Evolutionary conservation across 208 protist genomes (phyloP), one percentile per base, ranked within the genome.

Genomic region (Leishmania gerbilli): DNA sequence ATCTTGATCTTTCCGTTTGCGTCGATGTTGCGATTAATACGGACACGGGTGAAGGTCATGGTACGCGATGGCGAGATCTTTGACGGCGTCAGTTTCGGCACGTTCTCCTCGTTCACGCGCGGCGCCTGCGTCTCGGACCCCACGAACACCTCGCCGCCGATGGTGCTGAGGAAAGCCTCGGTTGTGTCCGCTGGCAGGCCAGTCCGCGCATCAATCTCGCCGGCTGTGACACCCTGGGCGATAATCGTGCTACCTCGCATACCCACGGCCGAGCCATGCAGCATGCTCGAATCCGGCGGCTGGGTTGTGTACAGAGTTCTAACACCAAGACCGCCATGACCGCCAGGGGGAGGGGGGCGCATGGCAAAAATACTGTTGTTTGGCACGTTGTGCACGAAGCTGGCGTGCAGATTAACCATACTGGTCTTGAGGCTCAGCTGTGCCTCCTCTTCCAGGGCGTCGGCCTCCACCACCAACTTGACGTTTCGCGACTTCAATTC

Each of bases 11-110:
- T 91, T 42, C 90, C 90, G 79, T 88, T 88, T 11, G 80, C 86
- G 77, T 91, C 86, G 58, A 93, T 81, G 86, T 89, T 91, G 40
- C 90, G 87, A 81, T 93, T 93, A 69, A 93, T 88, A 60, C 90
- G 87, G 31, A 93, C 90, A 31, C 88, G 88, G 3, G 90, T 93
- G 88, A 86, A 90, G 21, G 88, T 90, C 86, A 93, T 87, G 31
- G 90, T 93, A 34, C 83, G 80, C 42, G 83, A 87, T 17, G 90
- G 90, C 7, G 86, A 90, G 34, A 93, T 85, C 71, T 90, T 90
- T 15, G 82, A 82, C 55, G 84, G 76, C n/a, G 86, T 91, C 79
- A 93, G 88, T 55, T 79, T 86, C 49, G 90, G 90, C 71, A 90
- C 87, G 69, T 90, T 89, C 24, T 84, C 83, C 68, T 93, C 90